These are phyloP conservation scores for Abeoforma whisleri DNA, from an alignment of 78 protist genomes.

Conservation along the genomic window DNA sequence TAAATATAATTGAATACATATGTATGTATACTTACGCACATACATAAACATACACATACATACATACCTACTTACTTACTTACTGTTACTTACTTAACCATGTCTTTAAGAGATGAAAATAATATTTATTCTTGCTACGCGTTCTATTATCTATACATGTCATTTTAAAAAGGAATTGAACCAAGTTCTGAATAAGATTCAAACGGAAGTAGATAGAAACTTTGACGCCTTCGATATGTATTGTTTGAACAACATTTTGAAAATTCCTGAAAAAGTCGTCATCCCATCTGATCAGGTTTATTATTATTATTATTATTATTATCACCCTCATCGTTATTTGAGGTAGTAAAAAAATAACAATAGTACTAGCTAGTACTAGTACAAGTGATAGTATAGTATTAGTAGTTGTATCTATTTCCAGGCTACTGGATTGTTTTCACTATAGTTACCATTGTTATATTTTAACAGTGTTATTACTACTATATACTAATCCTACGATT, in stretches of 20 bases:
- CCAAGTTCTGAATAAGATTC: constrained; percentile 1
- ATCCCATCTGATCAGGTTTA: constrained; percentile 22
- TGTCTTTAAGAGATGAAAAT: background rate
- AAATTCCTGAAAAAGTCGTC: constrained; percentile 5
- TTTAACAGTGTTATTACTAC: no score
- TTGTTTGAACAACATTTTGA: background rate
- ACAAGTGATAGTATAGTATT: no score
- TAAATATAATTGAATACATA: background rate
- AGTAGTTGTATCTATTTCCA: no score
- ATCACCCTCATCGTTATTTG: no score
- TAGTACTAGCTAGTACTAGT: no score
- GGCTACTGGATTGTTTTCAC: no score
- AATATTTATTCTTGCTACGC: no score
- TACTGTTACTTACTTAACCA: background rate
- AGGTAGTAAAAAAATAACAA: no score
- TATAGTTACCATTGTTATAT: no score
- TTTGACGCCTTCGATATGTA: background rate
- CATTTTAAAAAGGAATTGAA: background rate
- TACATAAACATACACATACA: background rate
- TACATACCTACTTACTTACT: background rate
- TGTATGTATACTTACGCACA: background rate
- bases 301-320: no score
- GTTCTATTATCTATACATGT: no score
- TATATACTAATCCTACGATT: no score
- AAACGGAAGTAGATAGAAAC: background rate